Conservation (phyloP, 768 basidiomycete genomes). For the Pleurotus ostreatus region DNA sequence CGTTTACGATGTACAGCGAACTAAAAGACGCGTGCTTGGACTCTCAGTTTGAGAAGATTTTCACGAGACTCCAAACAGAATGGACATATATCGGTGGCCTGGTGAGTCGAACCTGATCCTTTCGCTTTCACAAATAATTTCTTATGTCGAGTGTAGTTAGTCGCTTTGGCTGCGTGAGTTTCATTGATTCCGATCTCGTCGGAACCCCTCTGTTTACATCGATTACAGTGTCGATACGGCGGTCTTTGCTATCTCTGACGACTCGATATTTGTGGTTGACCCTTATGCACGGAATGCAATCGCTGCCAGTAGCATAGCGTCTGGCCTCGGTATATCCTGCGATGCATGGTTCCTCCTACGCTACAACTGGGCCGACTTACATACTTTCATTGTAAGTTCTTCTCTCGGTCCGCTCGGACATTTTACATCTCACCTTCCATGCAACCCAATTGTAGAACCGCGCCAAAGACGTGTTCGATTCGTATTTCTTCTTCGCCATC, state of each 20-base stretch:
- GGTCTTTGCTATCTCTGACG: conserved; percentile 60
- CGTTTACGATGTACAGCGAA: conserved; percentile 55
- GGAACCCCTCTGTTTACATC: not conserved
- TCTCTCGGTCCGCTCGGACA: not conserved
- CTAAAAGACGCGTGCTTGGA: conserved; percentile 42
- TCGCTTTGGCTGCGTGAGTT: conserved; percentile 55
- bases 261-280: conserved; percentile 46
- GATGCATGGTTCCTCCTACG: conserved; percentile 64
- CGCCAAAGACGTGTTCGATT: conserved; percentile 52
- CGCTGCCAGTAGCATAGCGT: conserved; percentile 52
- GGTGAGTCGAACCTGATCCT: conserved; percentile 30
- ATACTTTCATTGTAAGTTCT: conserved; percentile 50
- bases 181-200: not conserved
- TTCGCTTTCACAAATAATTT: not conserved
- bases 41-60: conserved; percentile 48
- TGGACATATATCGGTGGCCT: conserved; percentile 66
- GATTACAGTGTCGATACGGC: conserved; percentile 42
- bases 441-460: conserved; percentile 27
- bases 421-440: not conserved
- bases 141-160: conserved; percentile 34
- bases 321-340: conserved; percentile 61
- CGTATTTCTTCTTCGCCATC: conserved; percentile 67
- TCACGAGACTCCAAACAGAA: conserved; percentile 47
- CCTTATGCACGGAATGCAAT: conserved; percentile 45
- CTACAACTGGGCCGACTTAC: conserved; percentile 50